Base-by-base conservation (phyloP, 2,329 filamentous ascomycete genomes). In the Dactylellina cionopaga region DNA sequence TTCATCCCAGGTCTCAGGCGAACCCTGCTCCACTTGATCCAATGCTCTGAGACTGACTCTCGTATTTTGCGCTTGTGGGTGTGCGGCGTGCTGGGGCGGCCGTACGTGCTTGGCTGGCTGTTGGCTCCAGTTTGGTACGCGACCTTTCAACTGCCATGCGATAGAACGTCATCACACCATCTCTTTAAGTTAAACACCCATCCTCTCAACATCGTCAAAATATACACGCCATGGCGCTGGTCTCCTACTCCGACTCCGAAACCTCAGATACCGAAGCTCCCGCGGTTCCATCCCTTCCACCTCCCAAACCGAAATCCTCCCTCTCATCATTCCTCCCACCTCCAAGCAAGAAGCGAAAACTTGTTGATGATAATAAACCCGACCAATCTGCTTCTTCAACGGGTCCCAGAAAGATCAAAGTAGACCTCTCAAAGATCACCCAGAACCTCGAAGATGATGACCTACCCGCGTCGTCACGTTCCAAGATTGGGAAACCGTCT, bases 371-470 rank as follows among this genome's bases (percentile, higher is more conserved):
- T 33, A 43, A 25, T 33, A 39, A 60, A 27, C 15, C 31, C 60
- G 51, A 63, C 72, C n/a, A n/a, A n/a, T n/a, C n/a, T 11, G 17
- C 41, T 9, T 24, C 60, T 31, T 24, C 51, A 29, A 37, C 31
- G 7, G 75, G 75, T 37, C 75, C 75, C 0, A 65, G 76, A 47
- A 77, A 76, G 55, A 75, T 77, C 51, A 73, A 76, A 27, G 68
- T 77, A 33, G 76, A 77, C 25, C 73, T 77, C 10, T 75, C 76
- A 55, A 77, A 77, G 43, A 22, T 74, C 31, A 60, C 70, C 15
- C 56, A 68, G 13, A 64, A 75, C 3, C 54, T 74, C 7, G 70
- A 74, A 33, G 73, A 76, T 72, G 54, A 46, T 17, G 54, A 52
- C 15, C 59, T 60, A 13, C 65, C 63, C 33, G 10, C 69, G 31